Conservation (phyloP, 306 rosid species). For the Gynostemma pentaphyllum region DNA sequence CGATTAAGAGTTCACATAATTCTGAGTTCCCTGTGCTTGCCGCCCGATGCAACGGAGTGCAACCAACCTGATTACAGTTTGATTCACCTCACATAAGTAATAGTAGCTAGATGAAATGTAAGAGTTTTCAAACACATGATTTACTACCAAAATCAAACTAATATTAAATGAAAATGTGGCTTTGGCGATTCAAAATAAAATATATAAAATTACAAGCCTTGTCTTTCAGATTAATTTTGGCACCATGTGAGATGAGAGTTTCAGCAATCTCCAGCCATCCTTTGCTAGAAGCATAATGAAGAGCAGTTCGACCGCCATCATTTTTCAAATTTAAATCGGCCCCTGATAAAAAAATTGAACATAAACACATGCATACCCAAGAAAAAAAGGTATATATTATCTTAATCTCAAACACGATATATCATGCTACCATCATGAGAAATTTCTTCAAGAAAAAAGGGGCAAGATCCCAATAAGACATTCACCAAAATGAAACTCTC, state of each 20-base stretch:
- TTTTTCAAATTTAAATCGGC: constrained; percentile 72
- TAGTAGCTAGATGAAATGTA: not conserved
- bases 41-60: constrained; percentile 92
- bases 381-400: not conserved
- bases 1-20: constrained; percentile 72
- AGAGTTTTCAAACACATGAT: not conserved
- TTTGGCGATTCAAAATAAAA: not conserved
- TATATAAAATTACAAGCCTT: constrained; percentile 40
- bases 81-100: not conserved
- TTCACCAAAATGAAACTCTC: too few species aligned
- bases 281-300: constrained; percentile 92
- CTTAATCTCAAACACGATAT: not conserved
- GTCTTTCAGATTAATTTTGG: constrained; percentile 64
- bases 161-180: constrained; percentile 1
- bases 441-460: not conserved
- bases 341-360: constrained; percentile 27
- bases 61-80: constrained; percentile 50
- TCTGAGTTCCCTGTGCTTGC: constrained; percentile 80
- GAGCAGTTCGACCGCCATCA: constrained; percentile 72
- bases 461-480: too few species aligned
- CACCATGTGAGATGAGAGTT: constrained; percentile 55
- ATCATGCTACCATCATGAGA: not conserved
- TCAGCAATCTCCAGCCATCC: constrained; percentile 76
- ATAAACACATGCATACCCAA: constrained; percentile 4
- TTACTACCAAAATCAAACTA: not conserved